phyloP scores from a whole-genome alignment of 2,329 filamentous ascomycete genomes.

The Fusarium sp. region DNA sequence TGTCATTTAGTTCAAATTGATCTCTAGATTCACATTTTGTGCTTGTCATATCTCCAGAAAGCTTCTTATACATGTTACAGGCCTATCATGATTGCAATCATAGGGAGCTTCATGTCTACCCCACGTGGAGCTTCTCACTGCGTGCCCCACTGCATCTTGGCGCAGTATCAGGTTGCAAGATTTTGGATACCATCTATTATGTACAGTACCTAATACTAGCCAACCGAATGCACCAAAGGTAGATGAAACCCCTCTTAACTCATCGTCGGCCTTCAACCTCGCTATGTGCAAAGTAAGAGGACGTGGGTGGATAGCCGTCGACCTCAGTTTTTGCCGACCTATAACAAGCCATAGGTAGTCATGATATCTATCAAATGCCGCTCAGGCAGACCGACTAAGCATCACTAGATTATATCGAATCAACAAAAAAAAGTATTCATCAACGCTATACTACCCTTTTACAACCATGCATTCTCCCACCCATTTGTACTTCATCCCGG shows the following conservation, averaged over 20 bases:
- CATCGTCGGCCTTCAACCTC: too few species aligned
- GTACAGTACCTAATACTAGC: neutral
- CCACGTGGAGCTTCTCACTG: conserved; percentile 19
- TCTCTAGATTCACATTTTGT: fast-evolving
- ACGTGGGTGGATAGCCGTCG: too few species aligned
- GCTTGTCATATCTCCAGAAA: fast-evolving
- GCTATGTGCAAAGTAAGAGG: too few species aligned
- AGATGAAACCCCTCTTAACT: too few species aligned
- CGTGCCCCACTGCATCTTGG: conserved; percentile 15
- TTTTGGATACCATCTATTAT: conserved; percentile 11
- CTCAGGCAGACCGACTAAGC: conserved; percentile 2
- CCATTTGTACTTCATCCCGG: conserved; percentile 13
- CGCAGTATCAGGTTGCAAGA: conserved; percentile 19
- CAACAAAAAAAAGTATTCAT: conserved; percentile 4
- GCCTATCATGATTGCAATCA: conserved; percentile 26
- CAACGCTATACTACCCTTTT: conserved; percentile 10
- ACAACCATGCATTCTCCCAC: conserved; percentile 5
- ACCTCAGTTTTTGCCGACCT: too few species aligned
- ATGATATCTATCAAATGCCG: conserved; percentile 4
- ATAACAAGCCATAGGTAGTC: neutral
- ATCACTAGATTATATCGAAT: neutral
- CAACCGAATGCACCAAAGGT: too few species aligned
- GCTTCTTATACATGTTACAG: neutral
- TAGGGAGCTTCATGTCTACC: conserved; percentile 7
- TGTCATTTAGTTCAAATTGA: neutral